Conservation (phyloP, 352 stramenopile species). For the Phytophthora litchii region DNA sequence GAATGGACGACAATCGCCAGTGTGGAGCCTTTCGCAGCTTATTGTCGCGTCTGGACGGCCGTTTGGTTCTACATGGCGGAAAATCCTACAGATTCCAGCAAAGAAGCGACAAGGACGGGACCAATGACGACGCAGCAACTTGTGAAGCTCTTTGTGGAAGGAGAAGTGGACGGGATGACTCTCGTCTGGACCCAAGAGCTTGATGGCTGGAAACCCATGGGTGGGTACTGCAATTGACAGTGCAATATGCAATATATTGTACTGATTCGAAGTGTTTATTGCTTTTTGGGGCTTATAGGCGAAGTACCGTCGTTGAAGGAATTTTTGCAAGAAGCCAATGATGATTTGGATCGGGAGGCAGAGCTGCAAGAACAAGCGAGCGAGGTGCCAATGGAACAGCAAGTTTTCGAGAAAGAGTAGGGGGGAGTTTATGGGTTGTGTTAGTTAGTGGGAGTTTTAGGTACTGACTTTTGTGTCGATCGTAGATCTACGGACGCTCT, state of each 20-base stretch:
- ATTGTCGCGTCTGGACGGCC: conserved; percentile 60
- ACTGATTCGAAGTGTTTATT: conserved; percentile 2
- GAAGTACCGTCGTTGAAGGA: conserved; percentile 67
- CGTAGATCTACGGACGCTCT: conserved; percentile 50
- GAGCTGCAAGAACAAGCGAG: conserved; percentile 50
- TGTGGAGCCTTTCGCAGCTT: conserved; percentile 55
- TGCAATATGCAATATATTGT: conserved; percentile 1
- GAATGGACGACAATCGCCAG: conserved; percentile 58
- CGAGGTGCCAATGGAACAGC: conserved; percentile 47
- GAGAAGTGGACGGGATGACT: conserved; percentile 74
- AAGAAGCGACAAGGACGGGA: conserved; percentile 30
- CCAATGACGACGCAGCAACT: conserved; percentile 64
- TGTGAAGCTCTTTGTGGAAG: conserved; percentile 63
- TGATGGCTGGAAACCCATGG: conserved; percentile 59
- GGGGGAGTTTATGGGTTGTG: neutral
- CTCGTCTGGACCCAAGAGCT: conserved; percentile 68
- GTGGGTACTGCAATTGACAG: conserved; percentile 28
- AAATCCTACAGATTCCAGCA: neutral
- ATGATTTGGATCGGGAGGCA: conserved; percentile 60
- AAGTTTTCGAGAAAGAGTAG: conserved; percentile 64
- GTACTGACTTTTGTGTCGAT: neutral
- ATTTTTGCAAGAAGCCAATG: conserved; percentile 73
- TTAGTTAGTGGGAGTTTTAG: neutral
- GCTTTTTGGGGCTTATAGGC: conserved; percentile 30
- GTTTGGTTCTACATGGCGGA: conserved; percentile 71